phyloP scores from a whole-genome alignment of 2,329 filamentous ascomycete genomes.

The Plectosphaerella plurivora region DNA sequence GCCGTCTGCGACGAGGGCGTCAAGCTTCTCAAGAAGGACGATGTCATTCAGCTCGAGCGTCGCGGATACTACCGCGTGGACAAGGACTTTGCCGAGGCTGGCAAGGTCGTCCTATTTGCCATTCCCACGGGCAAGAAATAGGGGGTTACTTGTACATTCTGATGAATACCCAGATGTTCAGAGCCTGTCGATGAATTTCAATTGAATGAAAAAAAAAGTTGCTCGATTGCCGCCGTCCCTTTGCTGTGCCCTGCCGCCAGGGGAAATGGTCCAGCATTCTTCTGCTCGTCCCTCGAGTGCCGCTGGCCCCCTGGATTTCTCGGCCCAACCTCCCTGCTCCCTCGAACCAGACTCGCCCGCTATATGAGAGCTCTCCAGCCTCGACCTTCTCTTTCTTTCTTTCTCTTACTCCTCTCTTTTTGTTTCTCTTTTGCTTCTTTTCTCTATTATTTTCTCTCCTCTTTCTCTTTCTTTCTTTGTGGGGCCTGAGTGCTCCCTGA shows the following conservation, averaged over 20 bases:
- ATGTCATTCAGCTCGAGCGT: constrained; percentile 93
- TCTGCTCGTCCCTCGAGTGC: neutral
- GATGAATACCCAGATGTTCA: neutral
- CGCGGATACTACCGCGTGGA: constrained; percentile 91
- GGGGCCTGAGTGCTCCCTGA: neutral
- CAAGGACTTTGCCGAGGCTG: constrained; percentile 48
- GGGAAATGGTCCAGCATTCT: neutral
- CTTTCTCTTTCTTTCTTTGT: constrained; percentile 2
- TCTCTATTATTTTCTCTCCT: constrained; percentile 1
- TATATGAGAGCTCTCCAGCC: neutral
- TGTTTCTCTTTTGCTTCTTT: constrained; percentile 2
- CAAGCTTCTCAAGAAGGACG: constrained; percentile 71
- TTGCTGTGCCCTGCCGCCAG: neutral
- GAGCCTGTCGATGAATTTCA: neutral
- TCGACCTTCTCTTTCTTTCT: constrained; percentile 1
- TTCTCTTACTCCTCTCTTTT: constrained; percentile 3
- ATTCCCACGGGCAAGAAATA: constrained; percentile 55
- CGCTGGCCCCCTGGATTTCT: neutral
- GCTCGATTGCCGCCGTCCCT: neutral
- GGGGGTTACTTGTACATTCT: constrained; percentile 4
- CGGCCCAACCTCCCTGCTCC: neutral
- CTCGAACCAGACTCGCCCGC: neutral
- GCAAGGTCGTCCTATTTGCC: constrained; percentile 49
- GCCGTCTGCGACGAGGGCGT: constrained; percentile 81
- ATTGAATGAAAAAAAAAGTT: neutral